A percentile compares a stretch with the other conserved stretches of the same genome.
These are phyloP conservation scores for Berkeleyomyces rouxiae DNA, from an alignment of 2,329 filamentous ascomycete genomes.

Conservation along the genomic window DNA sequence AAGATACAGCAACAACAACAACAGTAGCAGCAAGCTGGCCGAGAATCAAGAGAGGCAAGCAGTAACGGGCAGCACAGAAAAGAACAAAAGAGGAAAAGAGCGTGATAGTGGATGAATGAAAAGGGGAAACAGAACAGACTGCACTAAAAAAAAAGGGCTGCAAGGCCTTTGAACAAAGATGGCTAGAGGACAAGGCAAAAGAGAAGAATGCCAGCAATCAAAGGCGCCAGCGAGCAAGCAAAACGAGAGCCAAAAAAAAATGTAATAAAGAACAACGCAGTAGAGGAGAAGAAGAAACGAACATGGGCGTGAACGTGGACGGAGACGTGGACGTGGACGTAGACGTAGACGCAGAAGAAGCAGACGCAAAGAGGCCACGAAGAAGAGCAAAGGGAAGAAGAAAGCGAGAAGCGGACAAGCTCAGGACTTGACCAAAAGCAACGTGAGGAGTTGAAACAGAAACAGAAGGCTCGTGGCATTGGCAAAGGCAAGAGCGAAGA, in stretches of 20 bases:
- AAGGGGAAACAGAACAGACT: background rate
- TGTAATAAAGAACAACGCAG: background rate
- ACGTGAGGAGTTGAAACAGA: background rate
- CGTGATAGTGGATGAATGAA: slow-evolving; percentile 4
- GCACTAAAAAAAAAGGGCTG: background rate
- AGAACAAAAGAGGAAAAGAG: background rate
- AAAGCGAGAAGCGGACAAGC: no score
- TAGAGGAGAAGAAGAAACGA: no score
- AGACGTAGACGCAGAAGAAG: no score
- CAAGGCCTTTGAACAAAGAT: background rate
- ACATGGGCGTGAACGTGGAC: no score
- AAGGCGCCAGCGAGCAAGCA: background rate
- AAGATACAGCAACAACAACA: background rate
- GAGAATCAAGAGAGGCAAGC: background rate
- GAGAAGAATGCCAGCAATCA: background rate
- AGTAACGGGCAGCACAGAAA: background rate
- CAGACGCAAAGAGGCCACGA: no score
- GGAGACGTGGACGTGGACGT: no score
- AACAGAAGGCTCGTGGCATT: slow-evolving; percentile 3
- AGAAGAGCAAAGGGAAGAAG: no score
- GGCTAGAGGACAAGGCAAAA: background rate
- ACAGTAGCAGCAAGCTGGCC: background rate
- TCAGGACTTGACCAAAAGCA: background rate
- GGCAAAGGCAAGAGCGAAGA: background rate
- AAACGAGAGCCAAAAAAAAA: background rate